These are phyloP conservation scores for Solanum appendiculatum DNA, from an alignment of 257 asterid genomes.

Conservation along the genomic window DNA sequence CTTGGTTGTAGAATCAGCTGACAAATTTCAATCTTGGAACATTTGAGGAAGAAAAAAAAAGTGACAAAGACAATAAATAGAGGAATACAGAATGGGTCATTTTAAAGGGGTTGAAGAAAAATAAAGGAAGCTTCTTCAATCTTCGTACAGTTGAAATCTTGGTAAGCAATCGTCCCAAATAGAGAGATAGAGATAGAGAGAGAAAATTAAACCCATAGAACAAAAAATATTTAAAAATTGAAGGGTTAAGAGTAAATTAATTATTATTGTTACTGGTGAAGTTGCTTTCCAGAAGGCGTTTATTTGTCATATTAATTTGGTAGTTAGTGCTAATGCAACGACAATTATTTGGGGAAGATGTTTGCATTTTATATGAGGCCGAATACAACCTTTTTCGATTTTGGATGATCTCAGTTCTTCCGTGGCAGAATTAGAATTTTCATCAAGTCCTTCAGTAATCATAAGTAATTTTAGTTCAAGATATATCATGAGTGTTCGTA, in stretches of 20 bases:
- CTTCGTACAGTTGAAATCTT: conserved; percentile 34
- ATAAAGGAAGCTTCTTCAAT: conserved; percentile 3
- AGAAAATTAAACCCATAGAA: neutral
- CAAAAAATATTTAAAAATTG: neutral
- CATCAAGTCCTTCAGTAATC: neutral
- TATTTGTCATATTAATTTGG: neutral
- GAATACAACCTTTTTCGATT: conserved; percentile 20
- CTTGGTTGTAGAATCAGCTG: neutral
- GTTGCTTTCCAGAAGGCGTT: neutral
- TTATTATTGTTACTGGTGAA: neutral
- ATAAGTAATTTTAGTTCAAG: neutral
- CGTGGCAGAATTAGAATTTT: accelerated
- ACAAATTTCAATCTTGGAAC: neutral
- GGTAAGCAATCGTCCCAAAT: conserved; percentile 9
- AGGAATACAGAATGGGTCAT: conserved; percentile 13
- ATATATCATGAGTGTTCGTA: neutral
- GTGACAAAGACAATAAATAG: neutral
- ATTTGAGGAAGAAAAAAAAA: neutral
- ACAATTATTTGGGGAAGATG: neutral
- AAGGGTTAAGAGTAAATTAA: neutral
- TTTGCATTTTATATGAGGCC: conserved; percentile 9
- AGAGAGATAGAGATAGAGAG: neutral
- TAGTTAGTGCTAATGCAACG: neutral
- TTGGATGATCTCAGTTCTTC: neutral
- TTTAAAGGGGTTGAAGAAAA: conserved; percentile 1